Evolutionary conservation across 805 yeast species (phyloP).

Genomic region (Saccharomycopsis olivae): DNA sequence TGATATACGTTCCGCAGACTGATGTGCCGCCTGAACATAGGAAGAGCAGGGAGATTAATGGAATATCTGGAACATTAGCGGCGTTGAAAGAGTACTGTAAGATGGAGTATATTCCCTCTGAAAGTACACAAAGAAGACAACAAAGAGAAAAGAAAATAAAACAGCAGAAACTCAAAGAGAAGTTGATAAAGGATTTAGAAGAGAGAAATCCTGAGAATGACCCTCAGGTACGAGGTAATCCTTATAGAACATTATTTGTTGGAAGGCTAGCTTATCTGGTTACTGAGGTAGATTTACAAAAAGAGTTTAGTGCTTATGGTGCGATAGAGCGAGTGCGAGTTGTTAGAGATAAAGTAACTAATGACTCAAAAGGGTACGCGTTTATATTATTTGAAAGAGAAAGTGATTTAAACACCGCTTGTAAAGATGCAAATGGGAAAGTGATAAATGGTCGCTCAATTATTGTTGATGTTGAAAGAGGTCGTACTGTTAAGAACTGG

Average conservation of each 20-base stretch:
- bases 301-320: constrained; percentile 55
- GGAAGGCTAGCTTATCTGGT: constrained; percentile 56
- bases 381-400: constrained; percentile 63
- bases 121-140: constrained; percentile 25
- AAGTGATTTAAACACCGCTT: constrained; percentile 50
- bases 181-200: constrained; percentile 4
- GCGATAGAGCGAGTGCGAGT: constrained; percentile 51
- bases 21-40: constrained; percentile 39
- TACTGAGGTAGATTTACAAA: constrained; percentile 59
- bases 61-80: constrained; percentile 27
- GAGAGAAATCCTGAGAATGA: constrained; percentile 49
- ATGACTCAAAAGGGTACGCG: constrained; percentile 71
- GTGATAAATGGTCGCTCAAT: constrained; percentile 42
- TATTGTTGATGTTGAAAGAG: constrained; percentile 65
- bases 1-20: constrained; percentile 32
- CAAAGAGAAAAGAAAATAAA: constrained; percentile 22
- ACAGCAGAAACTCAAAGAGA: constrained; percentile 1
- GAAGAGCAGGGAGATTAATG: constrained; percentile 32
- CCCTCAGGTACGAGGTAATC: constrained; percentile 55
- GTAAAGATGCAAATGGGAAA: constrained; percentile 44
- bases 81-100: constrained; percentile 21
- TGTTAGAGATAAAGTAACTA: constrained; percentile 41
- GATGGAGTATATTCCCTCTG: constrained; percentile 23
- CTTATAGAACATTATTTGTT: constrained; percentile 68
- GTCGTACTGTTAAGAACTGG: constrained; percentile 56